Evolutionary conservation across 192 early-diverging fungal species (phyloP), one percentile per base, ranked within the genome.

Genomic region (Paraglomus brasilianum): DNA sequence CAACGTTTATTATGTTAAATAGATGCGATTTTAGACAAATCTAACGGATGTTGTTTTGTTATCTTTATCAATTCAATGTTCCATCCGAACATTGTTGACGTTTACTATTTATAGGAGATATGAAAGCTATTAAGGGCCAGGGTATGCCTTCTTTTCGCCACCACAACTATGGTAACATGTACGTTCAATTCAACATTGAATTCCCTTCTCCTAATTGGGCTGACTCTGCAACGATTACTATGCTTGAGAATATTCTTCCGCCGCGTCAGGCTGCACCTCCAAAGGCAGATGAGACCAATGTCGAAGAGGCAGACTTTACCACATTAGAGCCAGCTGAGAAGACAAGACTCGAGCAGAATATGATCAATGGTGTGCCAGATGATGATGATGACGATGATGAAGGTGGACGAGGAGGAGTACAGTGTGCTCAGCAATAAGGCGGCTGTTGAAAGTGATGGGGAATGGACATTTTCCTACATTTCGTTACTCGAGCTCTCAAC

Each of bases 121-220:
- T 39, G 46, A 59, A 68, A 43, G 83, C 85, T 55, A 88, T 98
- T 53, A 80, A 78, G 62, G 83, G 85, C 72, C 93, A 99, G 84
- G 98, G 98, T 62, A 97, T 99, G 95, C 98, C 98, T 60, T 86
- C 86, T 66, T 89, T 93, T 77, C 91, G 93, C 75, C 85, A 88
- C 77, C 87, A 89, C 77, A 85, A 95, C 81, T 86, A 88, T 66
- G 98, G 98, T 56, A 94, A 93, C 80, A 78, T 99, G 24, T 97
- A 91, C 75, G 77, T 97, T 77, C 90, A 90, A 73, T 99, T 99
- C 73, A 89, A 90, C 51, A 84, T 99, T 68, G 86, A 86, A 50
- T 99, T 99, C 92, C 98, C 98, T 11, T 17, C 72, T 43, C 52
- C 84, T 58, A 91, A 95, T 86, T 96, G 91, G 90, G 82, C 89